Evolutionary conservation across 2,329 filamentous ascomycete species (phyloP), one percentile per base, ranked within the genome.

Genomic region (Trichoderma oligosporum): DNA sequence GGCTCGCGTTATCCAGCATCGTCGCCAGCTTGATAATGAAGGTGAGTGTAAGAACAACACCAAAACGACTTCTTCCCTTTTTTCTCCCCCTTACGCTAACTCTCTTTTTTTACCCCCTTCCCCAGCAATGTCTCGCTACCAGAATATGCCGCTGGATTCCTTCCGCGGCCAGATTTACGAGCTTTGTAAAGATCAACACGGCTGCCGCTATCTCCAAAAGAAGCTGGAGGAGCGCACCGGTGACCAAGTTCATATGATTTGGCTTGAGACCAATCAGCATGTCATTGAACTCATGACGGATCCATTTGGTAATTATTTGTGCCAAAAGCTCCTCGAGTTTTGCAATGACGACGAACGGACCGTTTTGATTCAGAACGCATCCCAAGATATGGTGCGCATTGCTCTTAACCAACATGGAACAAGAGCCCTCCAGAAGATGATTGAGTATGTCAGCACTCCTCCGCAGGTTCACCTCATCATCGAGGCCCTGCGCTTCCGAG

Each of bases 221-320:
- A 96, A 97, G 77, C 81, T 99, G 4, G 94, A 99, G 75, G 93
- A 96, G 68, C 88, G 88, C 65, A 86, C 87, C 64, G 82, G 87
- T 4, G 87, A 93, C 25, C 84, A 95, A 67, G 83, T 97, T 51
- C 88, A 95, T 71, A 86, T 92, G 78, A 97, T 99, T 71, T 99
- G 95, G 80, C 79, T 87, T 27, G 94, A 99, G 78, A 96, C 92
- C 53, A 91, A 93, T 70, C 82, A 88, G 68, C 91, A 97, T 71
- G 92, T 99, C 65, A 87, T 96, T 62, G 94, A 99, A 77, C 81
- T 99, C 63, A 99, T 99, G 94, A 97, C 91, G 60, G 93, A 99
- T 74, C 93, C 94, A 8, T 99, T 99, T 73, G 94, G 94, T 71
- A 99, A 99, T 79, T 99, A 99, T 74, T 85, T 99, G 64, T 97